Conservation (phyloP, 352 stramenopile species). For the Salisapilia sapeloensis region DNA sequence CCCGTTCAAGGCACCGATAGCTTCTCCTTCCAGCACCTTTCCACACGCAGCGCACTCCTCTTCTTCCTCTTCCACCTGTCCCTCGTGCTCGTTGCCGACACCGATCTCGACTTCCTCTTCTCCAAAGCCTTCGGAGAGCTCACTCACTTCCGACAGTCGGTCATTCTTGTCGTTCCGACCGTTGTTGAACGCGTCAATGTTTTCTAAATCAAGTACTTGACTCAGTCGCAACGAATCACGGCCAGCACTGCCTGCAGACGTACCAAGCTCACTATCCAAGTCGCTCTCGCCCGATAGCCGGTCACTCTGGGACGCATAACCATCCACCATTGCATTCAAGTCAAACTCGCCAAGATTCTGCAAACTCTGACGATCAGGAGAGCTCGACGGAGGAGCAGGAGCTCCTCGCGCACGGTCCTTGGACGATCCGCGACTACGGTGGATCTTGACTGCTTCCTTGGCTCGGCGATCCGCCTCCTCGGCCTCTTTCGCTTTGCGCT, state of each 20-base stretch:
- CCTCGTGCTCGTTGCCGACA: conserved; percentile 1
- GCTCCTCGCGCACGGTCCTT: conserved; percentile 9
- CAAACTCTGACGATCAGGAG: conserved; percentile 9
- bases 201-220: conserved; percentile 62
- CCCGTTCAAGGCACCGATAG: conserved; percentile 56
- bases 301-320: conserved; percentile 12
- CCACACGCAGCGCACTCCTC: conserved; percentile 55
- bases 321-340: conserved; percentile 20
- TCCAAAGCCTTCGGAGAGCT: conserved; percentile 3
- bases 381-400: conserved; percentile 9
- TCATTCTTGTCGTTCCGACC: conserved; percentile 5
- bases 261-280: conserved; percentile 25
- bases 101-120: conserved; percentile 15
- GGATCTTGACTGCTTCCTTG: not conserved
- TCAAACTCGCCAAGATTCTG: conserved; percentile 51
- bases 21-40: conserved; percentile 56
- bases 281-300: conserved; percentile 53
- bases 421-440: not conserved
- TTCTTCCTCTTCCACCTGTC: conserved; percentile 46
- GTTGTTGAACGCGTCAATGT: conserved; percentile 25
- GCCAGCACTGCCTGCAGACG: conserved; percentile 30
- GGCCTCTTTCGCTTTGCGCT: conserved; percentile 5
- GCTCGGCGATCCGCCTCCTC: conserved; percentile 1
- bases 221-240: conserved; percentile 56
- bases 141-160: conserved; percentile 2